Evolutionary conservation across 331 rosid species (phyloP).

Genomic region (Dryas integrifolia): DNA sequence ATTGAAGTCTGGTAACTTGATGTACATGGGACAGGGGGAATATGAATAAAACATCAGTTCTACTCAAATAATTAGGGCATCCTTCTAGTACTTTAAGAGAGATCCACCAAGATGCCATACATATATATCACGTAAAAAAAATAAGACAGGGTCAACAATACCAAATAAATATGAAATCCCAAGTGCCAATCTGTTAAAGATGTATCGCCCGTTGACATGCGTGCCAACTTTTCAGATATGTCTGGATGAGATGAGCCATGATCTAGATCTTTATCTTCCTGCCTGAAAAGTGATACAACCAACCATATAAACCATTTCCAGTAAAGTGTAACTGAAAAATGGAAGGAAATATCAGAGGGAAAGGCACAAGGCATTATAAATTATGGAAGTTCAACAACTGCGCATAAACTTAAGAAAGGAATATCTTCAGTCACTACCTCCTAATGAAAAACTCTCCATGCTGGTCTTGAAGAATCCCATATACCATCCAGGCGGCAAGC

Average conservation of each 20-base stretch:
- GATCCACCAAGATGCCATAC: neutral
- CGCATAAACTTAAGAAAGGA: neutral
- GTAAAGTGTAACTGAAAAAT: constrained; percentile 9
- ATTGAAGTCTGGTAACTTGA: neutral
- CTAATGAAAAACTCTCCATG: constrained; percentile 84
- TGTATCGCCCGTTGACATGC: constrained; percentile 63
- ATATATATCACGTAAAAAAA: too few species aligned
- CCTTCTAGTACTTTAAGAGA: constrained; percentile 1
- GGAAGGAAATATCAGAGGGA: constrained; percentile 18
- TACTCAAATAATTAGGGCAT: neutral
- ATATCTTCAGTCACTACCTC: constrained; percentile 44
- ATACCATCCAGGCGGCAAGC: constrained; percentile 95
- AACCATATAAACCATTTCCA: constrained; percentile 28
- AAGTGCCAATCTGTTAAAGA: constrained; percentile 91
- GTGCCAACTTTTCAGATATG: constrained; percentile 64
- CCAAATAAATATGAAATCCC: constrained; percentile 90
- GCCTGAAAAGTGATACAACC: constrained; percentile 55
- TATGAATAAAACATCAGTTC: neutral
- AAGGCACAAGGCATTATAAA: constrained; percentile 25
- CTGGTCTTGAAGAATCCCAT: constrained; percentile 91
- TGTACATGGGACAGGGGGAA: neutral
- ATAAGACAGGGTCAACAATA: constrained; percentile 22
- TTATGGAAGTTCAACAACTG: neutral
- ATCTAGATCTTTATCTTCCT: constrained; percentile 70
- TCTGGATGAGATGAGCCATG: constrained; percentile 56